A percentile compares a stretch with the other conserved stretches of the same genome.
Evolutionary conservation across 129 eudicot genomes (phyloP).

Genomic region (Flaveria robusta): DNA sequence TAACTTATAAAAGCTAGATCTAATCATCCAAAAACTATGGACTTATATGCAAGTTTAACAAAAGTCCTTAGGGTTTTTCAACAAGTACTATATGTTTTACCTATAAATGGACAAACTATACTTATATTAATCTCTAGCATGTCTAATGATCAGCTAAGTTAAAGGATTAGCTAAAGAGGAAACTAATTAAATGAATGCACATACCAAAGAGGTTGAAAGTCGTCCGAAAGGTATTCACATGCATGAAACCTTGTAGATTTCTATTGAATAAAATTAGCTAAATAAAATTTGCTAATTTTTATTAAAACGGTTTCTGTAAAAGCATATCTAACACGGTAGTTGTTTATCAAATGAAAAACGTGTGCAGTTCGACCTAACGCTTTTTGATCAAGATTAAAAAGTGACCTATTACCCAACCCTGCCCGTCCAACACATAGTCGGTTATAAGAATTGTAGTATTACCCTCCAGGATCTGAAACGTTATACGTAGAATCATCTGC

Average conservation of each 20-base stretch:
- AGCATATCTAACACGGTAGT: not conserved
- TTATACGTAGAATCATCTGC: constrained; percentile 48
- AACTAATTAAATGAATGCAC: not conserved
- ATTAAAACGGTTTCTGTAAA: too few species aligned
- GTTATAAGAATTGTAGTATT: constrained; percentile 25
- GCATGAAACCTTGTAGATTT: not conserved
- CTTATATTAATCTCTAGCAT: not conserved
- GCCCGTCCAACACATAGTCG: not conserved
- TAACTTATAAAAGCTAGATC: not conserved
- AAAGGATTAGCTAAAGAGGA: not conserved
- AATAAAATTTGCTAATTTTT: not conserved
- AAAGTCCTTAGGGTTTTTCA: not conserved
- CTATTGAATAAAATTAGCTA: not conserved
- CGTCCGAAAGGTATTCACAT: not conserved
- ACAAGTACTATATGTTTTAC: not conserved
- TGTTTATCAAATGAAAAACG: not conserved
- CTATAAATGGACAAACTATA: not conserved
- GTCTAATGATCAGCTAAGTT: not conserved
- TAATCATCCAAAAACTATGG: not conserved
- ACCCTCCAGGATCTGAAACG: constrained; percentile 76
- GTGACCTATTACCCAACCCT: not conserved
- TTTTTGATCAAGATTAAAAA: not conserved
- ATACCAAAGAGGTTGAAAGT: not conserved
- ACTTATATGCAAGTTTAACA: not conserved
- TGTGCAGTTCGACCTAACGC: not conserved